phyloP scores from a whole-genome alignment of 257 asterid species.

The Solanum gandarillasii region DNA sequence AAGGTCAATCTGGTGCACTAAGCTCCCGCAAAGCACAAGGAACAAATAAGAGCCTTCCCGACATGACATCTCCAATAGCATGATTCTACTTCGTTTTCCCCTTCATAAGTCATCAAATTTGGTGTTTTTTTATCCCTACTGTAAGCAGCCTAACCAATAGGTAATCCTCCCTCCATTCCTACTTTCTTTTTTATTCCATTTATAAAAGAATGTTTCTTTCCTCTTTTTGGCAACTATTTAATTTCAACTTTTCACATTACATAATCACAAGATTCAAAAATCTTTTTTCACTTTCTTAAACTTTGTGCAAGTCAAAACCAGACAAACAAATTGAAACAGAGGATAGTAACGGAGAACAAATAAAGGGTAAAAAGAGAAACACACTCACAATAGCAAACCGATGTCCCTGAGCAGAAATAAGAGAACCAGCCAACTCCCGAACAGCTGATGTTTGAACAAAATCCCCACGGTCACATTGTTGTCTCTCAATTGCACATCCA shows the following conservation, averaged over 20 bases:
- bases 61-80: neutral
- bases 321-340: neutral
- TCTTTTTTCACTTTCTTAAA: neutral
- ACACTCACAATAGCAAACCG: constrained; percentile 68
- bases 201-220: neutral
- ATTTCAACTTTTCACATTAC: too few species aligned
- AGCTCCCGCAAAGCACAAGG: neutral
- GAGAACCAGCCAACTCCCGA: constrained; percentile 63
- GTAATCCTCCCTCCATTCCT: neutral
- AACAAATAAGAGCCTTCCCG: neutral
- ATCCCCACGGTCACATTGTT: constrained; percentile 5
- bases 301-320: rapidly evolving
- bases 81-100: neutral
- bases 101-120: neutral
- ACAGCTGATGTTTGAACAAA: constrained; percentile 38
- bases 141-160: neutral
- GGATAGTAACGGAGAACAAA: neutral
- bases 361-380: neutral
- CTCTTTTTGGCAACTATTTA: neutral
- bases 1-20: neutral
- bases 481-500: constrained; percentile 20
- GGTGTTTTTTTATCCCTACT: neutral
- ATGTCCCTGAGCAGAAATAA: constrained; percentile 51
- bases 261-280: neutral
- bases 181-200: neutral